These are phyloP conservation scores for Fonsecaea multimorphosa DNA, from an alignment of 2,329 filamentous ascomycete species.

Conservation along the genomic window DNA sequence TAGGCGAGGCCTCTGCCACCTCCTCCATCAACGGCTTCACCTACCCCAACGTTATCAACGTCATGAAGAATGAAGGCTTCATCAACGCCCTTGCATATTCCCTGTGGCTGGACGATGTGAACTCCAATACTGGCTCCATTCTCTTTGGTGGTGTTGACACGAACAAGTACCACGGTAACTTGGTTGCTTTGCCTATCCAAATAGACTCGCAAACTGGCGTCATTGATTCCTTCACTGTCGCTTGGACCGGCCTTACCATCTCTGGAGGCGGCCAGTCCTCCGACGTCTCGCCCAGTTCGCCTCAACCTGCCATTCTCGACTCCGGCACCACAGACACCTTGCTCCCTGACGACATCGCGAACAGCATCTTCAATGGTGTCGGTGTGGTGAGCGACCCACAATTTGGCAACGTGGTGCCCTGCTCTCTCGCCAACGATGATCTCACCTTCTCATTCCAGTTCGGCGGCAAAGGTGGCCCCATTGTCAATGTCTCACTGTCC, in stretches of 20 bases:
- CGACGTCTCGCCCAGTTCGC: constrained; percentile 45
- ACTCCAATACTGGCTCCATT: constrained; percentile 71
- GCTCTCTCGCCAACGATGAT: constrained; percentile 52
- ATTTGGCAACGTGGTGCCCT: constrained; percentile 48
- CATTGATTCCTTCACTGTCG: constrained; percentile 53
- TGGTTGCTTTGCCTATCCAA: constrained; percentile 66
- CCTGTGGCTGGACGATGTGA: constrained; percentile 53
- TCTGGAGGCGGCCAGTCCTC: constrained; percentile 43
- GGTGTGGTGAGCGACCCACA: constrained; percentile 56
- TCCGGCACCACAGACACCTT: constrained; percentile 77
- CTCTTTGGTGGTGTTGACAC: constrained; percentile 83
- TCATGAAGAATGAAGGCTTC: constrained; percentile 63
- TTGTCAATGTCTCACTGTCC: constrained; percentile 45
- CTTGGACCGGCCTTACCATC: constrained; percentile 48
- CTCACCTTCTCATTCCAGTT: constrained; percentile 59
- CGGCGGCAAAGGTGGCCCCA: constrained; percentile 49
- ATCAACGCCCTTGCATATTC: constrained; percentile 56
- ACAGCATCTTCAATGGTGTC: constrained; percentile 61
- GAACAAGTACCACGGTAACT: constrained; percentile 70
- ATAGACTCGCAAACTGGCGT: constrained; percentile 59
- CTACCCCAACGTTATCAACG: constrained; percentile 68
- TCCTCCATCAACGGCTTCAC: constrained; percentile 41
- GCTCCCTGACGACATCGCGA: constrained; percentile 66
- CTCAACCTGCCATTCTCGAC: constrained; percentile 68
- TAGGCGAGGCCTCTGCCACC: constrained; percentile 38